phyloP scores from a whole-genome alignment of 441 rosid species.

The Eutrema salsugineum region DNA sequence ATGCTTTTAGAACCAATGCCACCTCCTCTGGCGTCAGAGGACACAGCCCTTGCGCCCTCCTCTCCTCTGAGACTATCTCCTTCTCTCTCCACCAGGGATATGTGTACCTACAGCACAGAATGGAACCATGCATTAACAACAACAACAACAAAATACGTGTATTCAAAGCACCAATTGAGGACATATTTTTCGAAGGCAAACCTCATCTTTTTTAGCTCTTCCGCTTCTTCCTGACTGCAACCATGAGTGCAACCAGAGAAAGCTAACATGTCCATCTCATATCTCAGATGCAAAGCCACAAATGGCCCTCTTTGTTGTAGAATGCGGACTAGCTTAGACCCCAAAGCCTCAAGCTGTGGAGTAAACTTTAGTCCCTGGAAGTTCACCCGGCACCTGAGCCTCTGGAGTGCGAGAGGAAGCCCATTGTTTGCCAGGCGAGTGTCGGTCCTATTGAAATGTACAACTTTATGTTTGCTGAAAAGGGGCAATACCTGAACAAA shows the following conservation, averaged over 20 bases:
- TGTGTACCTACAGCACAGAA: constrained; percentile 62
- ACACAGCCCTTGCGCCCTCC: constrained; percentile 86
- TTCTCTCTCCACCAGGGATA: constrained; percentile 99
- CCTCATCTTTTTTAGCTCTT: constrained; percentile 89
- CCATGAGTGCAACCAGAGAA: constrained; percentile 98
- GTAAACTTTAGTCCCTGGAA: constrained; percentile 92
- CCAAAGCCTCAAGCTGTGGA: constrained; percentile 86
- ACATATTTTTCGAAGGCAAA: constrained; percentile 23
- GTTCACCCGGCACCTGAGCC: constrained; percentile 88
- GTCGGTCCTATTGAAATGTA: constrained; percentile 92
- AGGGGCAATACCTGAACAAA: constrained; percentile 81
- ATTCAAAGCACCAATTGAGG: neutral
- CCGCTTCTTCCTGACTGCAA: constrained; percentile 85
- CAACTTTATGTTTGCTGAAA: constrained; percentile 64
- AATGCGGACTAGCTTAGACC: constrained; percentile 65
- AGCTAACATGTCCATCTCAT: constrained; percentile 99
- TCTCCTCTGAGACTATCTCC: constrained; percentile 83
- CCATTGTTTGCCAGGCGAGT: constrained; percentile 91
- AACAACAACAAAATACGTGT: neutral
- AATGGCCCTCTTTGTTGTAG: constrained; percentile 79
- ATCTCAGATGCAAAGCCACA: constrained; percentile 93
- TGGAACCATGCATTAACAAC: constrained; percentile 1
- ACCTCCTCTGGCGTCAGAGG: constrained; percentile 98
- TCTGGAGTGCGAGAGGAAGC: constrained; percentile 68
- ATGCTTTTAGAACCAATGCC: constrained; percentile 68